Evolutionary conservation across 192 early-diverging fungal genomes (phyloP), one percentile per base, ranked within the genome.

Genomic region (Phycomyces blakesleeanus): DNA sequence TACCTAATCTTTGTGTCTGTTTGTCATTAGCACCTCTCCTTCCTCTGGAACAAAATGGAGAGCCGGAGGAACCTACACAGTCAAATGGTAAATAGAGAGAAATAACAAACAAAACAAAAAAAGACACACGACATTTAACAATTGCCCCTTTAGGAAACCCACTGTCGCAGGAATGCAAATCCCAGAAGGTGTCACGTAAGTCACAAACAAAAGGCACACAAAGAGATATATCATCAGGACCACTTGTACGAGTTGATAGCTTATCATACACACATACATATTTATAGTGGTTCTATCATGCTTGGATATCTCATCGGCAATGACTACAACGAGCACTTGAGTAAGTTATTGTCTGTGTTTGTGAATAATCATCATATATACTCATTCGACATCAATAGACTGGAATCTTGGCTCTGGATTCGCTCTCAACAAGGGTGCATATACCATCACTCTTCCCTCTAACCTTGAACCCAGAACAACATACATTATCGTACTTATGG

Each of bases 401-500:
- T 59, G 56, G 56, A 18, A 47, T 1, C 47, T 70, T n/a, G 68
- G 49, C 29, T 10, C 54, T 27, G 56, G 51, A 7, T 70, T 70
- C 34, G 53, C 29, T 21, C 26, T 70, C 2, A 52, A 51, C 37
- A 29, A 21, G n/a, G 68, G 68, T 18, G 34, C 61, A 38, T 56
- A 64, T 14, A 18, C 26, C 11, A 29, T 70, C 20, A 37, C 29
- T 27, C 37, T 70, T 15, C 68, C 68, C 15, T 12, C 27, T 14
- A 18, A 57, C 18, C 50, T 70, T 9, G 5, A 22, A 15, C 52
- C 68, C 7, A 63, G 50, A 26, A 24, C 26, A 21, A 53, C 27
- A n/a, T 70, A 70, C 18, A 70, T 70, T 29, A 26, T 70, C 22
- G 61, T 70, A 1, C 38, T 70, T 3, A 57, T 70, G 55, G 68